phyloP scores from a whole-genome alignment of 768 basidiomycete genomes.

The Dendrothele bispora region DNA sequence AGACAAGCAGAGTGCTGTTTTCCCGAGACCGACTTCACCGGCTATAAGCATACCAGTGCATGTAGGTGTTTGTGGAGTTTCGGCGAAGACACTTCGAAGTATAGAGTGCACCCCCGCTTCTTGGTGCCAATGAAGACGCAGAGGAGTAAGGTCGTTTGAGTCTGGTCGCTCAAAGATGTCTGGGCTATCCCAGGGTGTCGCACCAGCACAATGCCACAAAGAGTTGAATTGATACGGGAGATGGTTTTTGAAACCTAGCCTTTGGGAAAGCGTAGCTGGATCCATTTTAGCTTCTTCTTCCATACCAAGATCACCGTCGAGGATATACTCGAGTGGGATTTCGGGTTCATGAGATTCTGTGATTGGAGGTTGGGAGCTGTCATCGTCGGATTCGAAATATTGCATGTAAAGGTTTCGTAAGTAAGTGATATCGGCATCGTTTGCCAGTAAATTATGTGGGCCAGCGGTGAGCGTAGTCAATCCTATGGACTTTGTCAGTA shows the following conservation, averaged over 20 bases:
- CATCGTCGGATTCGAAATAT: no score
- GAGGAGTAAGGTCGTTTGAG: neutral
- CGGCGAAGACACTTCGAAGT: neutral
- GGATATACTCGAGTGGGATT: no score
- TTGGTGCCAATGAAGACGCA: constrained; percentile 3
- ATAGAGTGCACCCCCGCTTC: constrained; percentile 2
- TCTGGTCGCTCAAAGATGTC: neutral
- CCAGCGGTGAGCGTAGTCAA: no score
- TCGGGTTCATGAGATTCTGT: no score
- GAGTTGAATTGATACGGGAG: constrained; percentile 1
- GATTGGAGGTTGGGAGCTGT: no score
- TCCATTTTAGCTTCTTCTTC: neutral
- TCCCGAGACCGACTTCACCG: constrained; percentile 4
- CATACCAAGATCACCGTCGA: no score
- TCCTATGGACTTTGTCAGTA: no score
- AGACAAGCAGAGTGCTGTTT: neutral
- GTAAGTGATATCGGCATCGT: no score
- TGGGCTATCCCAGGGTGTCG: neutral
- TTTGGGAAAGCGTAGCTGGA: neutral
- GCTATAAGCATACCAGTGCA: neutral
- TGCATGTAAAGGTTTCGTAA: no score
- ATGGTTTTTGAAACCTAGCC: neutral
- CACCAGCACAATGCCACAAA: neutral
- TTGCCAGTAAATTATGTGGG: no score
- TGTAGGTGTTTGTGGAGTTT: neutral